These are phyloP conservation scores for Agaricus subrufescens DNA, from an alignment of 768 basidiomycete species.

Conservation along the genomic window DNA sequence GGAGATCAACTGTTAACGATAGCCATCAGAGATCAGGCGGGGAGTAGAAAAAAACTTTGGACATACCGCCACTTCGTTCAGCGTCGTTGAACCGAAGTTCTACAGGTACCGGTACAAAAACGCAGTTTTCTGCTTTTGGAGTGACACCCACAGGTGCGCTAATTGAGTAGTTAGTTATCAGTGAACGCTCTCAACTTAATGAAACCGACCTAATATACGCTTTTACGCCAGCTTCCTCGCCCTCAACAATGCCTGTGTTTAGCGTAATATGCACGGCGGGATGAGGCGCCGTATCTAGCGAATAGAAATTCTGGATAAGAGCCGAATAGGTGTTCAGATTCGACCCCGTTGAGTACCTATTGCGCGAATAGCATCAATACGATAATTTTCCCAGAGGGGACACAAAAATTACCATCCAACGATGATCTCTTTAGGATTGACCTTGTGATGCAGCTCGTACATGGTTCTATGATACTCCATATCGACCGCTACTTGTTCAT, in stretches of 20 bases:
- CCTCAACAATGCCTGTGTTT: slow-evolving; percentile 74
- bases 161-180: slow-evolving; percentile 13
- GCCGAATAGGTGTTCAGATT: slow-evolving; percentile 92
- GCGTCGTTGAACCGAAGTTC: slow-evolving; percentile 77
- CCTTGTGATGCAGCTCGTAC: slow-evolving; percentile 86
- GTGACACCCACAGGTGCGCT: slow-evolving; percentile 86
- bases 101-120: slow-evolving; percentile 90
- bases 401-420: slow-evolving; percentile 75
- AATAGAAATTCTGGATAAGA: slow-evolving; percentile 96
- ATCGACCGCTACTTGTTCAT: slow-evolving; percentile 92
- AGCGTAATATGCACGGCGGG: slow-evolving; percentile 89
- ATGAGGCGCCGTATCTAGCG: slow-evolving; percentile 83
- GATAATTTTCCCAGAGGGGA: neutral
- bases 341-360: slow-evolving; percentile 90
- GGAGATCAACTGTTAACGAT: slow-evolving; percentile 62
- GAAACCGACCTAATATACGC: slow-evolving; percentile 78
- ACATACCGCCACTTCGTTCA: slow-evolving; percentile 83
- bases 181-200: neutral
- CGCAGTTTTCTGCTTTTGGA: slow-evolving; percentile 92
- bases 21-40: too few species aligned
- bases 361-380: neutral
- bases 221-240: slow-evolving; percentile 66
- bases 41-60: slow-evolving; percentile 4
- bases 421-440: slow-evolving; percentile 81
- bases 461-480: slow-evolving; percentile 94